Evolutionary conservation across 208 protist genomes (phyloP), one percentile per base, ranked within the genome.

Genomic region (Trypanosoma rangeli): DNA sequence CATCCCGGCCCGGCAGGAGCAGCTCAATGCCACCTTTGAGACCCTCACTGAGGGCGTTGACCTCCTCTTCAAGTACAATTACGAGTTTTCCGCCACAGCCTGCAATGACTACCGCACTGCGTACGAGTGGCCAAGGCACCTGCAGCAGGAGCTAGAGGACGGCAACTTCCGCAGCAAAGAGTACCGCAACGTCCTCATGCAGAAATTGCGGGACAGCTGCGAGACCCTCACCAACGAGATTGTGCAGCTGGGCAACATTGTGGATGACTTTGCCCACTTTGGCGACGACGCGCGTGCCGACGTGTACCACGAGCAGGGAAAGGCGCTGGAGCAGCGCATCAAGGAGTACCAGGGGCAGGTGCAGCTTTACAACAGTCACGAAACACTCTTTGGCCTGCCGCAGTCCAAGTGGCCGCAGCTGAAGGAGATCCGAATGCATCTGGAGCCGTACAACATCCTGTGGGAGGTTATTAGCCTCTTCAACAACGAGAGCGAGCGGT

Each of bases 121-220:
- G 29, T 96, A 93, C 76, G 85, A 93, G 73, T 98, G 94, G 90
- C 94, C 94, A 12, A 83, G 87, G 81, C 91, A 85, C 67, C 72
- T 97, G 67, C 88, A 92, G 65, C 89, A 97, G 80, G 81, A 84
- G 56, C 77, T 95, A 16, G 90, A 97, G 79, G 90, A 95, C 70
- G 78, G 83, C 39, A 92, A 93, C 70, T 97, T 96, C 78, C 86
- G 87, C 35, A 90, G 84, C 73, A 96, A 94, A 78, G 94, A 97
- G 80, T 90, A 92, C 79, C 90, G 94, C 70, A 90, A 79, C 44
- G 72, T 92, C 33, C 96, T 97, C 57, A 94, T 94, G 73, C 86
- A 94, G 69, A 72, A 92, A 54, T 81, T 97, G 60, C 92, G 91
- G 48, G 92, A 97, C 29, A 89, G 87, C 74, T 90, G 84, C 68